phyloP scores from a whole-genome alignment of 164 flowering plant genomes.

The Aristolochia fimbriata region DNA sequence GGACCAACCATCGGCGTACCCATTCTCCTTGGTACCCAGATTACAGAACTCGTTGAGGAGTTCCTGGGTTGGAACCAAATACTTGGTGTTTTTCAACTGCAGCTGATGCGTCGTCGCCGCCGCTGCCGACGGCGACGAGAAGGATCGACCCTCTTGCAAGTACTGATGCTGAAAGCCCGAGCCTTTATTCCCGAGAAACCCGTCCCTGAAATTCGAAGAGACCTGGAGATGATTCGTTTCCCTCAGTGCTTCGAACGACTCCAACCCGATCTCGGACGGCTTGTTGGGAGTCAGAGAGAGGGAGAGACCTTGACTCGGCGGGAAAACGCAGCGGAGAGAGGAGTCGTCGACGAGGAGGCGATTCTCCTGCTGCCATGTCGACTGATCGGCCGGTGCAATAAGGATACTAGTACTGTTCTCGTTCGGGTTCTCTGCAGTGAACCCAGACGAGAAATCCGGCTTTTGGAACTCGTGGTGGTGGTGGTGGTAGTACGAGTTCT shows the following conservation, averaged over 20 bases:
- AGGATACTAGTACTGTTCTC: constrained; percentile 29
- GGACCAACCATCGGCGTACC: constrained; percentile 5
- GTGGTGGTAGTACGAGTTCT: constrained; percentile 14
- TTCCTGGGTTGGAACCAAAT: constrained; percentile 65
- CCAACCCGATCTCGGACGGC: constrained; percentile 44
- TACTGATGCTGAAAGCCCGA: constrained; percentile 14
- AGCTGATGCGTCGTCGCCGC: too few species aligned
- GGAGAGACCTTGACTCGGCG: constrained; percentile 72
- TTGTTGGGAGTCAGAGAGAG: constrained; percentile 54
- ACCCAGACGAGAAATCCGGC: constrained; percentile 10
- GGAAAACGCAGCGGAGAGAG: constrained; percentile 36
- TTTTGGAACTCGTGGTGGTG: constrained; percentile 5
- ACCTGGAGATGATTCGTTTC: constrained; percentile 17
- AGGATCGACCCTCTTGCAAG: constrained; percentile 2
- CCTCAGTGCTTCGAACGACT: constrained; percentile 58
- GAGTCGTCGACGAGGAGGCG: constrained; percentile 18
- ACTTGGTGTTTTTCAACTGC: constrained; percentile 60
- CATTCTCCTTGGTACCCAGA: constrained; percentile 34
- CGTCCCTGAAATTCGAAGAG: constrained; percentile 19
- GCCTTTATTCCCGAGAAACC: constrained; percentile 25
- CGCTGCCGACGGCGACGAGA: not conserved
- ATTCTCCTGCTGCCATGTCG: constrained; percentile 20
- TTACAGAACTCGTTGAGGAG: constrained; percentile 81
- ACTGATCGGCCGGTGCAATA: constrained; percentile 15
- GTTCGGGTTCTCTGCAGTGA: constrained; percentile 8